Evolutionary conservation across 106 monocot species (phyloP), one percentile per base, ranked within the genome.

Genomic region (Dioscorea zingiberensis): DNA sequence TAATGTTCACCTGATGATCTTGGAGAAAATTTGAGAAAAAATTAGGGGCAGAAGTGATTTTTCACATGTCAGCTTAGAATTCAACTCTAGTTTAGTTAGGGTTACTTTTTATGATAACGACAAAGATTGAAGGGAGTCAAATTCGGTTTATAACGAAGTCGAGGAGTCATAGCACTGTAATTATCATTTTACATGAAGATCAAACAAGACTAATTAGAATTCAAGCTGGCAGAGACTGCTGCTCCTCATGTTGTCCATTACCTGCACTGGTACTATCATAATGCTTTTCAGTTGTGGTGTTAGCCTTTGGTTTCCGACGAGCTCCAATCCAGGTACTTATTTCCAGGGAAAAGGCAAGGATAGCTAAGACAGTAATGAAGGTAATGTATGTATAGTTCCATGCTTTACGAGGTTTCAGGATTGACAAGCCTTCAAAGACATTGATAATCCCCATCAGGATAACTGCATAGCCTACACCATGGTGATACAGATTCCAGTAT

Each of bases 401-500:
- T 22, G 21, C 44, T 14, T 54, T 51, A 22, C 21, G 55, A 3
- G 63, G 53, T 15, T 18, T 60, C 54, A 71, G 26, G n/a, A 71
- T 71, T 7, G 22, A 2, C 25, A 71, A 18, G 13, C 71, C 71
- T 54, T 63, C 55, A 63, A 72, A 64, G 18, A 63, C 61, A 21
- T 72, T 63, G 64, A 72, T 7, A 0, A 72, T 21, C 1, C 72
- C 32, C 38, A 63, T 17, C 7, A 72, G 18, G 7, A 64, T 64
- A 16, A 63, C 60, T 1, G 27, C 27, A 47, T 71, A 72, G 22
- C 72, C 63, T 22, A 55, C 63, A 0, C 12, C 22, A 27, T 64
- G 44, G 63, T 72, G 72, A 53, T 72, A 72, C 22, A 54, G 10
- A 14, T 72, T 72, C 72, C 72, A 72, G 72, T 24, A 63, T 7